Base-by-base conservation (phyloP, 768 basidiomycete species). In the Boletus subcaerulescens region DNA sequence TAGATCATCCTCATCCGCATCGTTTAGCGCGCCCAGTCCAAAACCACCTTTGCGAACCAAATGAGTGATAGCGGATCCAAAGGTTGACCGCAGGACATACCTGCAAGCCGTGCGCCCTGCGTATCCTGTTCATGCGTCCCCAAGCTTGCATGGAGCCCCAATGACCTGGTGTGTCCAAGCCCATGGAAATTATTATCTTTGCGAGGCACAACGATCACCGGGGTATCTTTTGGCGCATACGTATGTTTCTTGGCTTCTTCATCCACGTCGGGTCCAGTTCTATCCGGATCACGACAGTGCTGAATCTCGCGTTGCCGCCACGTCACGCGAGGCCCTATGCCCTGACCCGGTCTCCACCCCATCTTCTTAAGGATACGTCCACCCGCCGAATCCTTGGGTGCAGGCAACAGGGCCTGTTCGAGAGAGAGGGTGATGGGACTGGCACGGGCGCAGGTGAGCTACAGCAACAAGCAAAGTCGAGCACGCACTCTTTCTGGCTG, bases 271-370 rank as follows among this genome's bases (percentile, higher is more conserved):
- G 53, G 71, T 35, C 63, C 76, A 10, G 74, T 73, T 29, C 61
- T 69, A 13, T 60, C 63, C 3, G 70, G 69, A 38, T 70, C 64
- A 53, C 81, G 81, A 13, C 79, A 69, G 67, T 90, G 85, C 67
- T 95, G 91, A 17, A 82, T 72, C 59, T 81, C 84, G 42, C 89
- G 84, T 65, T 91, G 85, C 35, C 83, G 79, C 58, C 87, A 80
- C 5, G 91, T 84, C 31, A 98, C 77, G 12, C 96, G 82, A 5
- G 95, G 93, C 0, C 96, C 97, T 18, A 98, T 84, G 13, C 96
- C 97, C 71, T 95, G 93, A 2, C 95, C 97, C 0, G 85, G 71
- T 40, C 87, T 78, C 96, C 97, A 98, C 0, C 97, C 96, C 88
- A 98, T 94, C 73, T 93, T 95, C 74, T 86, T 88, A 50, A 99